Evolutionary conservation across 1,284 basidiomycete species (phyloP), one percentile per base, ranked within the genome.

Genomic region (Ustilago hordei): DNA sequence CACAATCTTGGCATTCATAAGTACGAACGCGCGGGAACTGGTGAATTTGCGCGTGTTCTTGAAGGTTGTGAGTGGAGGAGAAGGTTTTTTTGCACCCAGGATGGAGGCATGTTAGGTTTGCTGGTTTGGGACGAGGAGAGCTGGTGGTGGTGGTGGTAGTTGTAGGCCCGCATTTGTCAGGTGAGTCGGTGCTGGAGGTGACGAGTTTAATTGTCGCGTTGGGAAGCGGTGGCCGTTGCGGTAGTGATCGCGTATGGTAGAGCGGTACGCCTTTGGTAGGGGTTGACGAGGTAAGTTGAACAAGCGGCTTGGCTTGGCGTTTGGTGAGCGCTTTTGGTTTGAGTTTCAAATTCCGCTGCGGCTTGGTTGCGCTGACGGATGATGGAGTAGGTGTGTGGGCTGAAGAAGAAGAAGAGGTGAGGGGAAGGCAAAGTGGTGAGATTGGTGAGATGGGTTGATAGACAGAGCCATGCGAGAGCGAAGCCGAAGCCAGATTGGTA

Each of bases 41-140:
- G 38, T 73, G 70, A 32, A 58, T 45, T 28, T 64, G 60, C 0
- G 43, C 43, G 31, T 75, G 72, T 38, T 75, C 64, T 43, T 50
- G 47, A 23, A 70, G 43, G 31, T 75, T 75, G 45, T 70, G 66
- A 2, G 34, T 23, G 32, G 48, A 58, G 6, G 64, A 58, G 36
- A 70, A 75, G 4, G 48, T 61, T 34, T 70, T 63, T 1, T 5
- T 23, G 57, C 73, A 75, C 2, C 31, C 38, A 11, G 60, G 60
- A 2, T 48, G 3, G 41, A 1, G 17, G 45, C 73, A 71, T 12
- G 19, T 34, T 8, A 69, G 28, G 1, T 45, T 23, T 23, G 34
- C 19, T 23, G 35, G 45, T 17, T 43, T n/a, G 23, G 38, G 15
- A 23, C 34, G 23, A 31, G 31, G 12, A 8, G 8, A 4, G 52